Conservation (phyloP, 1,284 basidiomycete species). For the Cryptococcus sp. region DNA sequence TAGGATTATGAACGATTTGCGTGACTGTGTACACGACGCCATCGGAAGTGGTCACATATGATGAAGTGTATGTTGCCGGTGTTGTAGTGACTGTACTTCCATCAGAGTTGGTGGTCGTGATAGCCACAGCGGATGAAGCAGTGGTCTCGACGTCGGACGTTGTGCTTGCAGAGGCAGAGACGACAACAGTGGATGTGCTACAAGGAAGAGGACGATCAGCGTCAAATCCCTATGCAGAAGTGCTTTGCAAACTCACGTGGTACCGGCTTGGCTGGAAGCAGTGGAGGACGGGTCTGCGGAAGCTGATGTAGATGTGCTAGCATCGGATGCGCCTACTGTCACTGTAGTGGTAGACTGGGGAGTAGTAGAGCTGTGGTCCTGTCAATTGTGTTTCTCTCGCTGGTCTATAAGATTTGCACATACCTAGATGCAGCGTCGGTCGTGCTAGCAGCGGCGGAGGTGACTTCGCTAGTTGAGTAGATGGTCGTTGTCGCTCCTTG, state of each 20-base stretch:
- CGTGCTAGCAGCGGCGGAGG: too few species aligned
- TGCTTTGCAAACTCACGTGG: not conserved
- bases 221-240: not conserved
- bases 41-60: constrained; percentile 40
- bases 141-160: constrained; percentile 21
- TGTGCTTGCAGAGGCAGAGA: constrained; percentile 9
- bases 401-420: too few species aligned
- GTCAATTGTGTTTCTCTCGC: too few species aligned
- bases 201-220: not conserved
- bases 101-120: constrained; percentile 41
- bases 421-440: too few species aligned
- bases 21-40: constrained; percentile 50
- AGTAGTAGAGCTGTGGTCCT: too few species aligned
- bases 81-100: constrained; percentile 40
- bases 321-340: too few species aligned
- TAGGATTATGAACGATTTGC: constrained; percentile 49
- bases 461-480: too few species aligned
- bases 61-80: constrained; percentile 42
- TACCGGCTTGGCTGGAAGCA: not conserved
- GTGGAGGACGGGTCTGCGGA: too few species aligned
- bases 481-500: too few species aligned
- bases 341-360: too few species aligned
- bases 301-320: too few species aligned
- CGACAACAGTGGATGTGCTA: constrained; percentile 31
- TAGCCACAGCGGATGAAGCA: constrained; percentile 30